Conservation (phyloP, 306 rosid species). For the Senna tora region DNA sequence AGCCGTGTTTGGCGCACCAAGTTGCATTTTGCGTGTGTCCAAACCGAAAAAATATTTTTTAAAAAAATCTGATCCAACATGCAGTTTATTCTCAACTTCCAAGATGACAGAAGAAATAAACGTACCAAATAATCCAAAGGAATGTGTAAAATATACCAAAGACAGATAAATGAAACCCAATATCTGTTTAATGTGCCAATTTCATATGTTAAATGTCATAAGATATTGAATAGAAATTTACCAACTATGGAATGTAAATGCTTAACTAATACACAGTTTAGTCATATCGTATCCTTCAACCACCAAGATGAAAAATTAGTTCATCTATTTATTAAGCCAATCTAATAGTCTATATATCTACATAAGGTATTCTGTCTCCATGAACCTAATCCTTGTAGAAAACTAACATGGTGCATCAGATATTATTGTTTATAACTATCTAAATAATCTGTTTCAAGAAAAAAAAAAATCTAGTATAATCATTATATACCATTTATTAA, state of each 20-base stretch:
- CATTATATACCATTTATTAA: background rate
- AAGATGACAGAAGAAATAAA: too few species aligned
- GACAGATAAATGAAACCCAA: constrained; percentile 89
- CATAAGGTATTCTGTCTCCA: constrained; percentile 19
- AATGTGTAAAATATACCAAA: constrained; percentile 91
- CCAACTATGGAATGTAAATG: constrained; percentile 21
- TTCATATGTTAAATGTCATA: constrained; percentile 36
- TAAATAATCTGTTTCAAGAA: constrained; percentile 1
- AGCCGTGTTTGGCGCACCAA: too few species aligned
- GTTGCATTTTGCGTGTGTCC: too few species aligned
- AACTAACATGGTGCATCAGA: constrained; percentile 10
- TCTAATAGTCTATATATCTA: constrained; percentile 4
- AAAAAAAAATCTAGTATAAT: background rate
- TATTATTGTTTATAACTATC: background rate
- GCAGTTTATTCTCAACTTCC: too few species aligned
- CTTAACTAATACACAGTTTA: background rate
- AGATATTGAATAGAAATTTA: background rate
- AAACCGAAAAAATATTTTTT: too few species aligned
- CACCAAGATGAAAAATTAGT: background rate
- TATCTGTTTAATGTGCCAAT: constrained; percentile 61
- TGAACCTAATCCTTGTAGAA: background rate
- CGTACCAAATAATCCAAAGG: constrained; percentile 63
- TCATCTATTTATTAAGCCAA: constrained; percentile 8
- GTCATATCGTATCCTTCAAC: background rate
- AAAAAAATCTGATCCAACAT: too few species aligned